A percentile compares a stretch with the other conserved stretches of the same genome.
Conservation (phyloP, 2,329 filamentous ascomycete species). For the Parasarocladium wereldwijsianum region DNA sequence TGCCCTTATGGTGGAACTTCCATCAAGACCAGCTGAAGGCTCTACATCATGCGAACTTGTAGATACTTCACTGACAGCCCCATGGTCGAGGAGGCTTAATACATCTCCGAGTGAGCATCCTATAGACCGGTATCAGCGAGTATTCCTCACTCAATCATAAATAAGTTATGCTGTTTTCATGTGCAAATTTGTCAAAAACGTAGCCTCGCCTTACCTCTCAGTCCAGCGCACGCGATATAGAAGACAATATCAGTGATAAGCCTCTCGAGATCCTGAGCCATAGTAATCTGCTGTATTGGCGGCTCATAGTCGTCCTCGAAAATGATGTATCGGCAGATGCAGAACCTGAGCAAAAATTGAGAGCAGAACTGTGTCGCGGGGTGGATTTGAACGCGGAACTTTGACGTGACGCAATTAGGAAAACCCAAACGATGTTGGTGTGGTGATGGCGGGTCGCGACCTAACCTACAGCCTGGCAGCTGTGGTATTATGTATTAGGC, state of each 20-base stretch:
- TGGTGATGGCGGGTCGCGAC: too few species aligned
- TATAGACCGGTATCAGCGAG: conserved; percentile 5
- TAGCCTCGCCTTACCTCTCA: conserved; percentile 17
- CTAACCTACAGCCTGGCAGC: too few species aligned
- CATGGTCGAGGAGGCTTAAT: conserved; percentile 16
- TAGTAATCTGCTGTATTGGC: conserved; percentile 8
- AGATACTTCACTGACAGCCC: conserved; percentile 8
- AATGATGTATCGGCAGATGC: too few species aligned
- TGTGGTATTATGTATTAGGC: too few species aligned
- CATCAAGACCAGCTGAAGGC: background rate
- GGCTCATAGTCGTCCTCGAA: conserved; percentile 13
- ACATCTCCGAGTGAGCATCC: conserved; percentile 18
- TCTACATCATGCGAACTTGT: conserved; percentile 5
- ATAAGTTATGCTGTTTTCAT: background rate
- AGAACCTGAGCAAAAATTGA: too few species aligned
- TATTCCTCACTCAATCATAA: background rate
- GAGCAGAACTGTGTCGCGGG: background rate
- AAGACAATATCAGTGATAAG: conserved; percentile 21
- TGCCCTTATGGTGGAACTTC: too few species aligned
- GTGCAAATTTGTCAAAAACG: background rate
- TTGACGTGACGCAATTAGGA: too few species aligned
- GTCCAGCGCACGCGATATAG: conserved; percentile 21
- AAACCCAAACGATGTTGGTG: too few species aligned
- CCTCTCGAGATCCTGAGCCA: conserved; percentile 24
- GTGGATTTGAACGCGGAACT: conserved; percentile 3